phyloP scores from a whole-genome alignment of 2,329 filamentous ascomycete genomes.

The Fusarium tupiense region DNA sequence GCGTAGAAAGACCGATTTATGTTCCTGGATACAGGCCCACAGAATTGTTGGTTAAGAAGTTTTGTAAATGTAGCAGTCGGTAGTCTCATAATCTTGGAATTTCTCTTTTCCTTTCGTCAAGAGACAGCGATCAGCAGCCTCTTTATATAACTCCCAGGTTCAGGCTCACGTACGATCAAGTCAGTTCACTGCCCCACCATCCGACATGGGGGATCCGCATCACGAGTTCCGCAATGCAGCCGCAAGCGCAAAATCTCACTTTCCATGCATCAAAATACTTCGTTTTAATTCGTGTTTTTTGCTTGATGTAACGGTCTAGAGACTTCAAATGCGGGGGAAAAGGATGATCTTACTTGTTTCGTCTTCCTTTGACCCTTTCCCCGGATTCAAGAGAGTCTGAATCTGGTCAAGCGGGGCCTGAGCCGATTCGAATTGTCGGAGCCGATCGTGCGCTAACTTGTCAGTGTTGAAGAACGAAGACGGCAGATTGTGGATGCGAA shows the following conservation, averaged over 20 bases:
- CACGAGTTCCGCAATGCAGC: constrained; percentile 12
- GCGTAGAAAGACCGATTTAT: constrained; percentile 16
- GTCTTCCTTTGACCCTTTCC: constrained; percentile 10
- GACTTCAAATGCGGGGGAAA: constrained; percentile 19
- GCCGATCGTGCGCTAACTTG: constrained; percentile 2
- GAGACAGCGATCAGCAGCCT: background rate
- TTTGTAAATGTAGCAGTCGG: background rate
- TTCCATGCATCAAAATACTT: background rate
- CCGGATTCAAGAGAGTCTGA: background rate
- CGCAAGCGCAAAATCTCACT: background rate
- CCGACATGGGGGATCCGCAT: background rate
- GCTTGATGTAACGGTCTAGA: background rate
- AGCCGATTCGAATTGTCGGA: constrained; percentile 5
- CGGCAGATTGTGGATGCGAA: background rate
- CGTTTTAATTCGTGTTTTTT: background rate
- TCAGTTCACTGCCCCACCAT: constrained; percentile 32
- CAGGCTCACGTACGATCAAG: constrained; percentile 14
- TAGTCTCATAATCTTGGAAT: background rate
- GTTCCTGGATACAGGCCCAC: background rate
- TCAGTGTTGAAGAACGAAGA: background rate
- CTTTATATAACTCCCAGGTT: constrained; percentile 26
- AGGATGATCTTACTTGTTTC: constrained; percentile 10
- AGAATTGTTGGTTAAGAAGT: background rate
- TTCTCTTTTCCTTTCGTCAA: background rate
- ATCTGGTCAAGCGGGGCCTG: constrained; percentile 19